Evolutionary conservation across 2,329 filamentous ascomycete genomes (phyloP).

Genomic region (Fusarium palustre): DNA sequence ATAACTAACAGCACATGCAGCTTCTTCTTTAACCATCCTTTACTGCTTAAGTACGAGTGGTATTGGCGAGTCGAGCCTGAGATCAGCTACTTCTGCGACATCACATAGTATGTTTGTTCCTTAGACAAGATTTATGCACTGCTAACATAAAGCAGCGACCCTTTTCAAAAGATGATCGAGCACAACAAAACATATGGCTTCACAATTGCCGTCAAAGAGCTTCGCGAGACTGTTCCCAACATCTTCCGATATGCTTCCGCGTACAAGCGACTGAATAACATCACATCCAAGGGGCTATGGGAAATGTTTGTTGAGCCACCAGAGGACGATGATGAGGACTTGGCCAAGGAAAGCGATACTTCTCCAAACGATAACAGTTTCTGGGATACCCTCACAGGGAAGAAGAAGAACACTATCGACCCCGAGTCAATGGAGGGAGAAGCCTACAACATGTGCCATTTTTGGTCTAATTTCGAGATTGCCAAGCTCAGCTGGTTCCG

Average conservation of each 20-base stretch:
- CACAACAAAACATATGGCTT: conserved; percentile 98
- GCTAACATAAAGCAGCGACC: conserved; percentile 71
- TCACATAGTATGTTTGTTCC: conserved; percentile 80
- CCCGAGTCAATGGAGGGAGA: conserved; percentile 96
- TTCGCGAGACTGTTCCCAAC: conserved; percentile 97
- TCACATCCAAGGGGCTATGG: conserved; percentile 93
- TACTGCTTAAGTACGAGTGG: conserved; percentile 98
- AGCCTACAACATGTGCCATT: conserved; percentile 99
- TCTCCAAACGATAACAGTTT: conserved; percentile 84
- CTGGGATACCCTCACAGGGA: conserved; percentile 77
- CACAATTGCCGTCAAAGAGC: conserved; percentile 97
- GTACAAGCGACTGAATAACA: conserved; percentile 91
- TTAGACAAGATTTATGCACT: background rate
- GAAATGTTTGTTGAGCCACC: conserved; percentile 95
- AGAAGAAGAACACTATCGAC: conserved; percentile 83
- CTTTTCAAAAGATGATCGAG: conserved; percentile 94
- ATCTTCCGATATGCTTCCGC: conserved; percentile 99
- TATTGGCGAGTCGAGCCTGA: conserved; percentile 99
- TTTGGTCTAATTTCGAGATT: conserved; percentile 99
- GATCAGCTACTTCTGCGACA: conserved; percentile 99
- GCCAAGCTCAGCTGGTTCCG: conserved; percentile 94
- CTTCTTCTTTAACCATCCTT: conserved; percentile 97
- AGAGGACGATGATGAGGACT: conserved; percentile 71
- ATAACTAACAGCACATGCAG: conserved; percentile 55
- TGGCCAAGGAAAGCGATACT: conserved; percentile 72